A percentile compares a stretch with the other conserved stretches of the same genome.
These are phyloP conservation scores for Chrysopogon serrulatus DNA, from an alignment of 176 grass and related monocot species.

Conservation along the genomic window DNA sequence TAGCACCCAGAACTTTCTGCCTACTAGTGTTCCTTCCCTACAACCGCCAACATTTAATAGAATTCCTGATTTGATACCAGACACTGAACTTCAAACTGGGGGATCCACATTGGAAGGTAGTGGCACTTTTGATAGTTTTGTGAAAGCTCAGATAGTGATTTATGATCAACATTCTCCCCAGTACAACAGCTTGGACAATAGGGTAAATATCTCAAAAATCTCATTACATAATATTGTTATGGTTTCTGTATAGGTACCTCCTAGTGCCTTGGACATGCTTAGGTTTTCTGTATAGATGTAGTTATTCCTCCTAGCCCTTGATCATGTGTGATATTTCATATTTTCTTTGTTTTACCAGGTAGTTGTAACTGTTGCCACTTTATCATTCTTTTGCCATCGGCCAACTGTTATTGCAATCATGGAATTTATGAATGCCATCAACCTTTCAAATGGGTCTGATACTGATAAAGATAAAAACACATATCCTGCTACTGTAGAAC, in stretches of 20 bases:
- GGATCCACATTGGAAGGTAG: constrained; percentile 42
- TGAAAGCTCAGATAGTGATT: constrained; percentile 92
- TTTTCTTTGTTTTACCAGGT: constrained; percentile 61
- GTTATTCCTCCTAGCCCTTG: constrained; percentile 7
- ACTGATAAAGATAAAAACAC: constrained; percentile 35
- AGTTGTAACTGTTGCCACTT: constrained; percentile 74
- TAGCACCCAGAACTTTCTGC: constrained; percentile 46
- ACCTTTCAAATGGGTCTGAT: constrained; percentile 48
- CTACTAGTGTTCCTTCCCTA: constrained; percentile 48
- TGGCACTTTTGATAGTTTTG: constrained; percentile 74
- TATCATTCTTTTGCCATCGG: constrained; percentile 94
- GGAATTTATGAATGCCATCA: constrained; percentile 93
- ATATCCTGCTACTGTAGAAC: constrained; percentile 24
- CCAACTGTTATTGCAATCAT: constrained; percentile 89
- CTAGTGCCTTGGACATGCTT: not conserved
- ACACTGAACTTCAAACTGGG: constrained; percentile 46
- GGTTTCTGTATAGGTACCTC: constrained; percentile 13
- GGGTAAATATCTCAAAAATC: constrained; percentile 50
- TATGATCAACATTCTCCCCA: constrained; percentile 83
- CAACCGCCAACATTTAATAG: constrained; percentile 66
- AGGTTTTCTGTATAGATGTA: not conserved
- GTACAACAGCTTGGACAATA: constrained; percentile 87
- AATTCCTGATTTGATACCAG: constrained; percentile 84
- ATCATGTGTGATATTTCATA: not conserved
- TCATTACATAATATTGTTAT: not conserved